These are phyloP conservation scores for Ophiosphaerella narmari DNA, from an alignment of 2,329 filamentous ascomycete species.

Conservation along the genomic window DNA sequence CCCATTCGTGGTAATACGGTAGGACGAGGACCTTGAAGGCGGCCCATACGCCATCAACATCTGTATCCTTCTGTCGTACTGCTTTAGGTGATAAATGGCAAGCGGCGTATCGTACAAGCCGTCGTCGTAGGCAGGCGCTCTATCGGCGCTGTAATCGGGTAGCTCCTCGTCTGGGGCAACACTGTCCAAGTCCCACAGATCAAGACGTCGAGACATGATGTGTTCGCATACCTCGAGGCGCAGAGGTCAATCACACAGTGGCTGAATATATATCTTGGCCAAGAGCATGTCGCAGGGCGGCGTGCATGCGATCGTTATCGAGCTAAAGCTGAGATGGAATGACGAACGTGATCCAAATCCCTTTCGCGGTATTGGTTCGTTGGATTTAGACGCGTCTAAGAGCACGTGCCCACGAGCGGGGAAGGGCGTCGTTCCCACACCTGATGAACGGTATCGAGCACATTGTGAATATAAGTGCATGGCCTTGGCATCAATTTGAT, in stretches of 20 bases:
- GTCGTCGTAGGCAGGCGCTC: slow-evolving; percentile 29
- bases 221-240: slow-evolving; percentile 5
- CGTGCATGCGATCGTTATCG: slow-evolving; percentile 3
- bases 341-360: slow-evolving; percentile 10
- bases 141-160: slow-evolving; percentile 28
- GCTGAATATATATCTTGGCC: slow-evolving; percentile 13
- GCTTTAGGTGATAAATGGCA: slow-evolving; percentile 25
- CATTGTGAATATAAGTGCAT: too few relatives aligned
- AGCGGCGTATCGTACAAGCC: slow-evolving; percentile 18
- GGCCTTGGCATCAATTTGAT: too few relatives aligned
- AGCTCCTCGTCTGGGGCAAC: slow-evolving; percentile 29
- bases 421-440: neutral
- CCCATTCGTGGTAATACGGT: slow-evolving; percentile 31
- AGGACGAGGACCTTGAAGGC: slow-evolving; percentile 17
- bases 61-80: slow-evolving; percentile 31
- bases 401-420: slow-evolving; percentile 2
- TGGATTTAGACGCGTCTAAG: neutral
- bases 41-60: slow-evolving; percentile 26
- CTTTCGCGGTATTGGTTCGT: too few relatives aligned
- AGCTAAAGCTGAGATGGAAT: slow-evolving; percentile 8
- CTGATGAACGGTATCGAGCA: too few relatives aligned
- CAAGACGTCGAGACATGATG: slow-evolving; percentile 25
- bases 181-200: slow-evolving; percentile 18
- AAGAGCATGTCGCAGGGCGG: slow-evolving; percentile 6
- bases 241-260: slow-evolving; percentile 14